A percentile compares a stretch with the other conserved stretches of the same genome.
phyloP scores from a whole-genome alignment of 2,329 filamentous ascomycete genomes.

The Apiospora kogelbergensis region DNA sequence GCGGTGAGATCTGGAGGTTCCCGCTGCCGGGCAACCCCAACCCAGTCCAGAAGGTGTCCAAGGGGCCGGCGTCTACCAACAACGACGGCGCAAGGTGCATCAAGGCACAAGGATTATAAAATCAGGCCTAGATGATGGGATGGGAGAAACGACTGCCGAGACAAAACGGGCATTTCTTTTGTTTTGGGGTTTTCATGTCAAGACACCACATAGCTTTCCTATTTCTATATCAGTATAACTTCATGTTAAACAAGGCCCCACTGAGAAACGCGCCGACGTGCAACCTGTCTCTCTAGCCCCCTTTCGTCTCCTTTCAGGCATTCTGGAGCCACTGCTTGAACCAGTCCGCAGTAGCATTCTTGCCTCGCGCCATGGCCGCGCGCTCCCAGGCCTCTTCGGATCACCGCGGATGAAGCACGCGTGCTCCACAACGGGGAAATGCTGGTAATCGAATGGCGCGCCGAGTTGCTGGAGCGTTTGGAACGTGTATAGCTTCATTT shows the following conservation, averaged over 20 bases:
- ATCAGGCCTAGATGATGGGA: too few species aligned
- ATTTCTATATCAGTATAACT: not conserved
- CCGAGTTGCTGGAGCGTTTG: conserved; percentile 36
- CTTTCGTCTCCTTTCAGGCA: not conserved
- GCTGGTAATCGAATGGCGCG: conserved; percentile 48
- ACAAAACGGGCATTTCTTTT: not conserved
- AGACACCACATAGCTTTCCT: not conserved
- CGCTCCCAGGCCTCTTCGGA: conserved; percentile 37
- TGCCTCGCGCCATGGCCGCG: conserved; percentile 45
- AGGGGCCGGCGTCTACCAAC: not conserved
- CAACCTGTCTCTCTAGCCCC: not conserved
- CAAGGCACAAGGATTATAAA: not conserved
- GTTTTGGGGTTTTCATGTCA: too few species aligned
- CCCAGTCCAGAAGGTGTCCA: not conserved
- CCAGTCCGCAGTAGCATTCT: conserved; percentile 48
- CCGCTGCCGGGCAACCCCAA: conserved; percentile 10
- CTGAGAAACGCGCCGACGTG: not conserved
- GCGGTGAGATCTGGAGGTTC: conserved; percentile 24
- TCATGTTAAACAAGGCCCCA: too few species aligned
- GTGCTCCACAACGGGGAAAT: conserved; percentile 51
- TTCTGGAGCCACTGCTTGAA: conserved; percentile 31
- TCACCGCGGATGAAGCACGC: conserved; percentile 44
- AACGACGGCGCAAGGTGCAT: conserved; percentile 16
- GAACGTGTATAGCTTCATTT: conserved; percentile 46
- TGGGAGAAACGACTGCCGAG: too few species aligned